A percentile compares a stretch with the other conserved stretches of the same genome.
Evolutionary conservation across 306 rosid species (phyloP).

Genomic region (Citrullus amarus): DNA sequence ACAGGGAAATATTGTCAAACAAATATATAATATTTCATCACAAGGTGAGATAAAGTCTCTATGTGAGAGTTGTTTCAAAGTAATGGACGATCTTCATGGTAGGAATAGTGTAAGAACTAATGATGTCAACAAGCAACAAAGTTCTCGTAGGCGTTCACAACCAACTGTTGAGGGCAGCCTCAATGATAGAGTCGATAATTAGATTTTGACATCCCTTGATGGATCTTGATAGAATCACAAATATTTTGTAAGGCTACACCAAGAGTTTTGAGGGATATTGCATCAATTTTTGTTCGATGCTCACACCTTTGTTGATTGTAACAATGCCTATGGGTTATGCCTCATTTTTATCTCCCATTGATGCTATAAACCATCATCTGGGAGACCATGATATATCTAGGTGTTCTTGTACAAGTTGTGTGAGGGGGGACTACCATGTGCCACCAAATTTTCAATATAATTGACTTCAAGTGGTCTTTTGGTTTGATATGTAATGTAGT

Average conservation of each 20-base stretch:
- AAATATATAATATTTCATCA: not conserved
- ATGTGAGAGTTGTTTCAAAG: not conserved
- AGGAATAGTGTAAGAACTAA: not conserved
- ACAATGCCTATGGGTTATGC: not conserved
- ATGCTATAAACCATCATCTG: not conserved
- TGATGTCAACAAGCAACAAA: not conserved
- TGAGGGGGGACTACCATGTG: not conserved
- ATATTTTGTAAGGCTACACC: not conserved
- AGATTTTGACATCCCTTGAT: not conserved
- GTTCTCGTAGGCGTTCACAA: not conserved
- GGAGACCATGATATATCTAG: not conserved
- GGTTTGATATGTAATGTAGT: not conserved
- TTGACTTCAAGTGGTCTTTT: no score
- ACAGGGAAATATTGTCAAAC: not conserved
- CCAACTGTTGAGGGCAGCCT: not conserved
- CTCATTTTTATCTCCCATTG: not conserved
- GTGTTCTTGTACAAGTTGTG: not conserved
- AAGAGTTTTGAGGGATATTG: not conserved
- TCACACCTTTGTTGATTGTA: not conserved
- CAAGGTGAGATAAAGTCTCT: not conserved
- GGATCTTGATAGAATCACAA: not conserved
- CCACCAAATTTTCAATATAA: not conserved
- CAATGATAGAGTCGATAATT: not conserved
- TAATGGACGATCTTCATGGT: not conserved
- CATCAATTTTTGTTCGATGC: not conserved